Base-by-base conservation (phyloP, 768 basidiomycete species). In the Lentinus tigrinus region DNA sequence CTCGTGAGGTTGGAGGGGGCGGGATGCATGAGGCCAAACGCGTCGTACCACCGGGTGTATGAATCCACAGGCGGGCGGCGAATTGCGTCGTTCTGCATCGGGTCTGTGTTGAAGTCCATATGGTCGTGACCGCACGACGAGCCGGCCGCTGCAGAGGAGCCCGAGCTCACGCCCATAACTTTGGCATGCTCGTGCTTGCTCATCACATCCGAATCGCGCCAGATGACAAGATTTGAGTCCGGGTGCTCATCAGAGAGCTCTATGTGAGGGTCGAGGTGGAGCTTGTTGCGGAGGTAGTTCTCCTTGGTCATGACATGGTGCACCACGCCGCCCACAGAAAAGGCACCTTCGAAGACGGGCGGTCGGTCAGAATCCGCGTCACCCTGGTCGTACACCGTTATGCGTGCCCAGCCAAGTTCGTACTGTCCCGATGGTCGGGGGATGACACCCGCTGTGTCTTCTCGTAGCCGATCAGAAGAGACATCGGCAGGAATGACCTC, bases 261-360 rank as follows among this genome's bases (percentile, higher is more conserved):
- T 19, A 79, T 67, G 28, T 79, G 75, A n/a, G 85, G 80, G 65
- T 90, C 88, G 24, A 83, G 73, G 3, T 73, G 67, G 54, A 80
- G 80, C 59, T 84, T 85, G 61, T 81, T 81, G 51, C 85, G 83
- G 37, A 85, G 65, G 70, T 91, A 92, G 66, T 85, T 86, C 28
- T 87, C 85, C 67, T 76, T 81, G 17, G 88, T 88, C 72, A 84
- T 73, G 64, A 93, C 76, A 69, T 91, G 89, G 71, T 91, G 83
- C 17, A 81, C 78, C 57, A 83, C 76, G 17, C 90, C 91, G 54
- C 83, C 69, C 9, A 82, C 80, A 9, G 83, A 81, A 74, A 95
- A 92, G 11, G 85, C 84, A 60, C 92, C 91, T 67, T 91, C 89
- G 64, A 85, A 91, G 9, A 81, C 71, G 17, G 88, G 87, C 3